Conservation (phyloP, 1,139 yeast species). For the Yamadazyma spencermartinsiae region DNA sequence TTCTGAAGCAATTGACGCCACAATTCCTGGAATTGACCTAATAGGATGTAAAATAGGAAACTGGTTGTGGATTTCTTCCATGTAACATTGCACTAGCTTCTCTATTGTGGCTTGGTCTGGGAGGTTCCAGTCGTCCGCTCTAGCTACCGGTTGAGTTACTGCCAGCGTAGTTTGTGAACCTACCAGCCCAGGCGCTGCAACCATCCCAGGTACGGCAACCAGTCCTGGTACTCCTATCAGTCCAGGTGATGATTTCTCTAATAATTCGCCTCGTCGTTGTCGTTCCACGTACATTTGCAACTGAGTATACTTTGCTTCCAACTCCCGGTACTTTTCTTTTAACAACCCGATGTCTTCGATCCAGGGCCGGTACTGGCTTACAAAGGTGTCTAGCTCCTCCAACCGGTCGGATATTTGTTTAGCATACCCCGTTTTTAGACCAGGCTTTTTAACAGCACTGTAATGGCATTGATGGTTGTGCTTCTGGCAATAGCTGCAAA, state of each 20-base stretch:
- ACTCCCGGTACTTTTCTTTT: conserved; percentile 8
- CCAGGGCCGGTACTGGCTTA: conserved; percentile 9
- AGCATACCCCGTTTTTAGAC: conserved; percentile 31
- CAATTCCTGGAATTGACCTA: conserved; percentile 8
- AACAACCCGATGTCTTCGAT: conserved; percentile 8
- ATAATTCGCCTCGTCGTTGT: not conserved
- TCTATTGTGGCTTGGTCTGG: not conserved
- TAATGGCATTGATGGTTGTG: conserved; percentile 28
- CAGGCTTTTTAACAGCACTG: conserved; percentile 30
- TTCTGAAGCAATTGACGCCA: conserved; percentile 6
- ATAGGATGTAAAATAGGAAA: conserved; percentile 18
- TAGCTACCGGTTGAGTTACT: not conserved
- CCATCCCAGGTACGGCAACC: no score
- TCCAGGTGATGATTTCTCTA: not conserved
- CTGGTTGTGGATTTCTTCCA: conserved; percentile 15
- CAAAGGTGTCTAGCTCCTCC: conserved; percentile 14
- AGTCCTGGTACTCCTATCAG: not conserved
- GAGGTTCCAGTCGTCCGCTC: not conserved
- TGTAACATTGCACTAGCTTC: conserved; percentile 15
- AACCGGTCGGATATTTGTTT: conserved; percentile 12
- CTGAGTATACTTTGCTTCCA: conserved; percentile 12
- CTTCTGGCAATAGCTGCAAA: conserved; percentile 32
- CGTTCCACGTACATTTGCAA: conserved; percentile 2
- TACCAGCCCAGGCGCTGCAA: no score
- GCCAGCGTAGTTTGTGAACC: no score